Evolutionary conservation across 768 basidiomycete genomes (phyloP).

Genomic region (Lactarius evosmus): DNA sequence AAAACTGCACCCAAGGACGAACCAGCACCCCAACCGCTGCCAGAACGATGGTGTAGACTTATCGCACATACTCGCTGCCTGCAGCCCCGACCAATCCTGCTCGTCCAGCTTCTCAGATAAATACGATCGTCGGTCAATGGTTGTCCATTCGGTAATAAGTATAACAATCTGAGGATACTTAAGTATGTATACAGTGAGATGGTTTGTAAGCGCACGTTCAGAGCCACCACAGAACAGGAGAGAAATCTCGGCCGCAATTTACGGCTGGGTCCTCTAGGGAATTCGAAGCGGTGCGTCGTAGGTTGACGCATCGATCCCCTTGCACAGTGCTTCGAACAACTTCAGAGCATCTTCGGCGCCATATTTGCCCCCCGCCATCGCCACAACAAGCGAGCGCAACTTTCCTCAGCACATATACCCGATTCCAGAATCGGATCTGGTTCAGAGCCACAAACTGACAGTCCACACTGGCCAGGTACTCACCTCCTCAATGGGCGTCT

Average conservation of each 20-base stretch:
- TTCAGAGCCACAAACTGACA: not conserved
- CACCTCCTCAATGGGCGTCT: conserved; percentile 10
- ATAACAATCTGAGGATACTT: too few relatives aligned
- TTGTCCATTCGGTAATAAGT: too few relatives aligned
- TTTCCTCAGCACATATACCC: conserved; percentile 41
- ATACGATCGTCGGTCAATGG: too few relatives aligned
- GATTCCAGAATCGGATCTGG: not conserved
- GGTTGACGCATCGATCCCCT: conserved; percentile 41
- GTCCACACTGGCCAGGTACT: not conserved
- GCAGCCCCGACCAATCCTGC: too few relatives aligned
- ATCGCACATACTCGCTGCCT: too few relatives aligned
- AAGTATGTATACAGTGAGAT: not conserved
- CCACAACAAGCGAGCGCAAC: conserved; percentile 43
- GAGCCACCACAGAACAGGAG: not conserved
- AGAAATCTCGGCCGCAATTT: too few relatives aligned
- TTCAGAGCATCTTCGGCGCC: conserved; percentile 47
- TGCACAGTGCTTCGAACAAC: conserved; percentile 48
- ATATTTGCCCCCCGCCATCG: conserved; percentile 47
- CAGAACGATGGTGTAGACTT: too few relatives aligned
- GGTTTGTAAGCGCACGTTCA: not conserved
- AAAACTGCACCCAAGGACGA: too few relatives aligned
- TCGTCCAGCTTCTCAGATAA: too few relatives aligned
- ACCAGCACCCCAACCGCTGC: too few relatives aligned
- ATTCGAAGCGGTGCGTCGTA: conserved; percentile 35
- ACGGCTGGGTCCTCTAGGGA: not conserved